phyloP scores from a whole-genome alignment of 2,329 filamentous ascomycete species.

The Aspergillus floridensis region DNA sequence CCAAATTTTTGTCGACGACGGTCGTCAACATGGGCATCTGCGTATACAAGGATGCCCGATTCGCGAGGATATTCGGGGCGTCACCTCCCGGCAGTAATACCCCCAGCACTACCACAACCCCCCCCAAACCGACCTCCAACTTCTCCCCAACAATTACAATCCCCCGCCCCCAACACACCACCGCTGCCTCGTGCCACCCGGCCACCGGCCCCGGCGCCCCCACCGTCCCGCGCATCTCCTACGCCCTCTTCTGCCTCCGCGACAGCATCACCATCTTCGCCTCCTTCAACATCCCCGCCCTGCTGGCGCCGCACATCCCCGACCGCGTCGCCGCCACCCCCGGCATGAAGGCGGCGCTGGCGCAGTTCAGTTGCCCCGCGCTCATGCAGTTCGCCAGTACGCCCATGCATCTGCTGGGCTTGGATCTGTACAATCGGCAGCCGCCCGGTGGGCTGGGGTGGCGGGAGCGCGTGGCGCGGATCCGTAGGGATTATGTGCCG shows the following conservation, averaged over 20 bases:
- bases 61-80: slow-evolving; percentile 77
- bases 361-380: slow-evolving; percentile 79
- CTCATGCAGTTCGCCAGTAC: slow-evolving; percentile 76
- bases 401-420: slow-evolving; percentile 76
- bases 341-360: slow-evolving; percentile 56
- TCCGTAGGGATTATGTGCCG: slow-evolving; percentile 72
- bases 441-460: slow-evolving; percentile 45
- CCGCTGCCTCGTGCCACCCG: slow-evolving; percentile 19
- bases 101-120: slow-evolving; percentile 36
- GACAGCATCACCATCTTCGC: slow-evolving; percentile 90
- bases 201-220: slow-evolving; percentile 25
- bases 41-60: slow-evolving; percentile 86
- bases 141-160: slow-evolving; percentile 4
- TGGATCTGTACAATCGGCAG: slow-evolving; percentile 80
- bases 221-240: slow-evolving; percentile 66
- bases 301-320: slow-evolving; percentile 69
- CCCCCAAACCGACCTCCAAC: neutral
- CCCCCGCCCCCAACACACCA: slow-evolving; percentile 8
- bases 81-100: slow-evolving; percentile 38
- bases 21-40: slow-evolving; percentile 81
- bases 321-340: slow-evolving; percentile 48
- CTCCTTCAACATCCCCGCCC: slow-evolving; percentile 81
- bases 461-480: slow-evolving; percentile 61
- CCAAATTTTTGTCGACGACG: slow-evolving; percentile 79
- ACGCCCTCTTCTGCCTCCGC: slow-evolving; percentile 74